These are phyloP conservation scores for Paecilomyces dactylethromorphus DNA, from an alignment of 2,329 filamentous ascomycete species.

Conservation along the genomic window DNA sequence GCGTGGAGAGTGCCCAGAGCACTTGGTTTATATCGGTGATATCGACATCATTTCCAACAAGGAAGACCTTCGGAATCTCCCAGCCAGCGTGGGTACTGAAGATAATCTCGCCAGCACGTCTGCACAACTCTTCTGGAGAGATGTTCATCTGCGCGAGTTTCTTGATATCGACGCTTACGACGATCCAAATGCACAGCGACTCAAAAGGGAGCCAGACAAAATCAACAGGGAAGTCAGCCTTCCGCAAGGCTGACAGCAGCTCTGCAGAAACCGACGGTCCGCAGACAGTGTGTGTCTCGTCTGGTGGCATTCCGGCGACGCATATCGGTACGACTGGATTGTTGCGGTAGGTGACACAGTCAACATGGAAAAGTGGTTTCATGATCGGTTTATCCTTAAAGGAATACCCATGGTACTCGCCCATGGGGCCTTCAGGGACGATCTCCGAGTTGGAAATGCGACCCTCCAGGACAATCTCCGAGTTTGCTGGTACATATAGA, in stretches of 20 bases:
- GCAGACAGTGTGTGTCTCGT: constrained; percentile 16
- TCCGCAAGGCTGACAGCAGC: constrained; percentile 11
- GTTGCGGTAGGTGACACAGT: constrained; percentile 12
- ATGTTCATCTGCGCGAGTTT: constrained; percentile 8
- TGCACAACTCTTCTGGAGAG: constrained; percentile 9
- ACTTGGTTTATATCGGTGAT: constrained; percentile 11
- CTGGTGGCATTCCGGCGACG: constrained; percentile 10
- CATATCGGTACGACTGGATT: constrained; percentile 12
- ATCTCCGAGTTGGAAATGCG: constrained; percentile 9
- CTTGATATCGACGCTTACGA: constrained; percentile 10
- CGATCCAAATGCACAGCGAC: constrained; percentile 11
- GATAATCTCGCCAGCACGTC: constrained; percentile 10
- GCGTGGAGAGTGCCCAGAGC: constrained; percentile 10
- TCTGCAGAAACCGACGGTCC: constrained; percentile 11
- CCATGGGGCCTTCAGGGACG: constrained; percentile 14
- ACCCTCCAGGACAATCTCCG: constrained; percentile 15
- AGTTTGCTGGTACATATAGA: constrained; percentile 12
- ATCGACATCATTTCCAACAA: constrained; percentile 14
- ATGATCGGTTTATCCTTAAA: constrained; percentile 7
- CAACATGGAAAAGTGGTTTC: constrained; percentile 12
- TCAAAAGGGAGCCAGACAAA: constrained; percentile 15
- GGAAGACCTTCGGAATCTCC: constrained; percentile 13
- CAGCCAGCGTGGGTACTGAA: constrained; percentile 15
- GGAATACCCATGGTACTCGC: constrained; percentile 14
- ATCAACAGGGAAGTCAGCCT: constrained; percentile 9